Conservation (phyloP, 192 early-diverging fungal species). For the Allomyces macrogynus region DNA sequence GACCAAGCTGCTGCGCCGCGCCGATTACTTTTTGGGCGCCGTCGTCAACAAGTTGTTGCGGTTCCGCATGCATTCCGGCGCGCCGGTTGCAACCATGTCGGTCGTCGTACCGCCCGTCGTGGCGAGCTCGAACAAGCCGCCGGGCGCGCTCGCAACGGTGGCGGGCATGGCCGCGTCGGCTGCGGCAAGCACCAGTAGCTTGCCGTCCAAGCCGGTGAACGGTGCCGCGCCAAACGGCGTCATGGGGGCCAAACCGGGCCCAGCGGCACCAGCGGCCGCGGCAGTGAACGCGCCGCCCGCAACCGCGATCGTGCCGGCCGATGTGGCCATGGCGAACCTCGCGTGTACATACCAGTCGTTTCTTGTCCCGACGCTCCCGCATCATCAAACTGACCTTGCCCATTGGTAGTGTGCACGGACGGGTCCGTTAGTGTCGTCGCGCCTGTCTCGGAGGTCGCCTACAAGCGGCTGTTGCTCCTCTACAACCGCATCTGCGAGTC, state of each 20-base stretch:
- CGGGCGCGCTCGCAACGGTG: slow-evolving; percentile 16
- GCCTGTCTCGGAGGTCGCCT: slow-evolving; percentile 76
- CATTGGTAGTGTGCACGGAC: slow-evolving; percentile 12
- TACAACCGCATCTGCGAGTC: slow-evolving; percentile 24
- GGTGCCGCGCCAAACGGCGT: too few species aligned
- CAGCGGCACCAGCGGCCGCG: too few species aligned
- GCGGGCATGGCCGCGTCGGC: slow-evolving; percentile 27
- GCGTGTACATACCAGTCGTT: too few species aligned
- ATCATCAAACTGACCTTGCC: too few species aligned
- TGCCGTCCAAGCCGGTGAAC: not conserved
- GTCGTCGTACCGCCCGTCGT: too few species aligned
- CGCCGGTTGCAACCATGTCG: too few species aligned
- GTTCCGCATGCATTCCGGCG: not conserved
- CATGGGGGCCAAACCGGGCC: too few species aligned
- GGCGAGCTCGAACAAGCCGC: too few species aligned
- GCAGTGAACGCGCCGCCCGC: too few species aligned
- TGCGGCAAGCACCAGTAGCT: slow-evolving; percentile 1
- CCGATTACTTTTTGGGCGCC: slow-evolving; percentile 68
- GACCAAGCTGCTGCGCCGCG: slow-evolving; percentile 67
- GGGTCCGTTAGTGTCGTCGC: slow-evolving; percentile 43
- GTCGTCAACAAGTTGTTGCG: slow-evolving; percentile 26
- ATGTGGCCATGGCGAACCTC: too few species aligned
- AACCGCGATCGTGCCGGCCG: too few species aligned
- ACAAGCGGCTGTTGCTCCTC: slow-evolving; percentile 67
- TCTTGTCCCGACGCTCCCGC: too few species aligned